These are phyloP conservation scores for Apiotrichum veenhuisii DNA, from an alignment of 1,284 basidiomycete genomes.

Conservation along the genomic window DNA sequence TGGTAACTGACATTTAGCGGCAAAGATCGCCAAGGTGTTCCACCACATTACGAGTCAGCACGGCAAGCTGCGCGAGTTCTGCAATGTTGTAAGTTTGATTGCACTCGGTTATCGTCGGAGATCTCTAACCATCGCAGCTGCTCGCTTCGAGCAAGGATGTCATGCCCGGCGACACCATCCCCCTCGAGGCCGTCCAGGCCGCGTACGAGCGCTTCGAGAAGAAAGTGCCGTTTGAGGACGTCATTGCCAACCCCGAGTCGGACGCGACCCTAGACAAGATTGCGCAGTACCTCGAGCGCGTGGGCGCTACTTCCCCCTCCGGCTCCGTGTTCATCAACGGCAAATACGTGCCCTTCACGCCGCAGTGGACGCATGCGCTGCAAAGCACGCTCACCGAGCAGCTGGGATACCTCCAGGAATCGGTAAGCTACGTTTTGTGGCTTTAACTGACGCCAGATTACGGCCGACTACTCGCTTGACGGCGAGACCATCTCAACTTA, in stretches of 20 bases:
- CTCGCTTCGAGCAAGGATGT: not conserved
- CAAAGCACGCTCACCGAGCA: slow-evolving; percentile 63
- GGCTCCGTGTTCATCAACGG: slow-evolving; percentile 76
- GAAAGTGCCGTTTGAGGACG: slow-evolving; percentile 43
- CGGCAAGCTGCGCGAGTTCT: slow-evolving; percentile 63
- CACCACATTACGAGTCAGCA: slow-evolving; percentile 63
- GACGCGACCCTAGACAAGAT: slow-evolving; percentile 23
- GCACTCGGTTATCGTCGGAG: too few species aligned
- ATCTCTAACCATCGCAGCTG: not conserved
- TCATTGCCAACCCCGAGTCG: slow-evolving; percentile 44
- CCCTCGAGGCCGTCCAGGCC: slow-evolving; percentile 22
- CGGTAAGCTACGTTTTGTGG: slow-evolving; percentile 51
- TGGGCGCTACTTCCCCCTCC: slow-evolving; percentile 26
- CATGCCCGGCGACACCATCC: slow-evolving; percentile 9
- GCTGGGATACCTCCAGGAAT: slow-evolving; percentile 66
- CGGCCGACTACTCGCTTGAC: not conserved
- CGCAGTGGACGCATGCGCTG: slow-evolving; percentile 59
- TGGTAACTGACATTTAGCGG: slow-evolving; percentile 50
- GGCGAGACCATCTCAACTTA: slow-evolving; percentile 63
- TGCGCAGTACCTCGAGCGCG: slow-evolving; percentile 30
- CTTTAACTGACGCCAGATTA: not conserved
- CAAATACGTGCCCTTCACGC: slow-evolving; percentile 62
- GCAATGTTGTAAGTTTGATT: slow-evolving; percentile 47
- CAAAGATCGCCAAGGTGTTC: slow-evolving; percentile 67
- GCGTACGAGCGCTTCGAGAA: slow-evolving; percentile 30